Percentiles rank a stretch among this genome's conserved stretches.
Conservation (phyloP, 768 basidiomycete genomes). For the Leccinum subtestaceum region DNA sequence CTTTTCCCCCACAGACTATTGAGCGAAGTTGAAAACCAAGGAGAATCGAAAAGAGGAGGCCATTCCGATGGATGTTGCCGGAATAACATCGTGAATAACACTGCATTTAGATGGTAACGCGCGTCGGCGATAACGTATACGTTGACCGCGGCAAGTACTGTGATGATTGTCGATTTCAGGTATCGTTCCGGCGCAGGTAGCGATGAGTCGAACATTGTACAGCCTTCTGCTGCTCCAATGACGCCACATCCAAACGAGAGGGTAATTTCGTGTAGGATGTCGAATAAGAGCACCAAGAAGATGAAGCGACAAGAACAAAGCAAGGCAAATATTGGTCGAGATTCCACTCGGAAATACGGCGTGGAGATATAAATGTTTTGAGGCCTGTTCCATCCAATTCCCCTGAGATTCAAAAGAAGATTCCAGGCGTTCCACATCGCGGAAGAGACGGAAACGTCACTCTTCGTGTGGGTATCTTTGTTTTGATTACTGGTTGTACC, state of each 20-base stretch:
- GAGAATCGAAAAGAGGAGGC: slow-evolving; percentile 61
- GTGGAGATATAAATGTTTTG: slow-evolving; percentile 6
- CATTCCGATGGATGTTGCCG: slow-evolving; percentile 50
- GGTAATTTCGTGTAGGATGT: background rate
- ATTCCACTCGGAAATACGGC: slow-evolving; percentile 17
- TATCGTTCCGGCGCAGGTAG: slow-evolving; percentile 34
- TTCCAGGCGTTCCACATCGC: slow-evolving; percentile 31
- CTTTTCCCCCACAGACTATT: slow-evolving; percentile 56
- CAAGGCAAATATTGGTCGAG: slow-evolving; percentile 15
- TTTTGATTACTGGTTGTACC: background rate
- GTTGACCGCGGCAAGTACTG: slow-evolving; percentile 40
- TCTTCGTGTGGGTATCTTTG: background rate
- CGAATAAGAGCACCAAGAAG: slow-evolving; percentile 6
- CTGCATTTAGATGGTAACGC: slow-evolving; percentile 40
- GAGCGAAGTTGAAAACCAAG: slow-evolving; percentile 57
- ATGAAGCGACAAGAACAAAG: slow-evolving; percentile 15
- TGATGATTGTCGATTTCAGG: slow-evolving; percentile 43
- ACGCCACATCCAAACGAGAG: slow-evolving; percentile 39
- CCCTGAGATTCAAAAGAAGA: no score
- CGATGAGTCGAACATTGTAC: slow-evolving; percentile 37
- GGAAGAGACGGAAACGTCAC: slow-evolving; percentile 2
- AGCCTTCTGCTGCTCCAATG: slow-evolving; percentile 34
- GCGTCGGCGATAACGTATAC: slow-evolving; percentile 46
- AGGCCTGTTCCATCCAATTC: no score
- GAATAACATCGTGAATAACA: slow-evolving; percentile 46